Evolutionary conservation across 345 rosid species (phyloP).

Genomic region (Nephelium lappaceum): DNA sequence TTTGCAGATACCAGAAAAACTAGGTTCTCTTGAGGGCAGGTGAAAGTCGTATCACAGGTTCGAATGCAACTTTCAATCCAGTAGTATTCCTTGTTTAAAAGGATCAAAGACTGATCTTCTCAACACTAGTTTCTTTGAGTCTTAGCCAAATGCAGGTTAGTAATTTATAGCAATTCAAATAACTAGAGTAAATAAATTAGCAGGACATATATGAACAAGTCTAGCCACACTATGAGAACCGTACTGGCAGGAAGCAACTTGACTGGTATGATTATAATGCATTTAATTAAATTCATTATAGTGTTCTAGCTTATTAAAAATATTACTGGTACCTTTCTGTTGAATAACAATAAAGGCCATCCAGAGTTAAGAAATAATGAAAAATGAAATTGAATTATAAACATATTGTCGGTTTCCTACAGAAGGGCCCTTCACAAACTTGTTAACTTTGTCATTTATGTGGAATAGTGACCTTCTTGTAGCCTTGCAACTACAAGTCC

Average conservation of each 20-base stretch:
- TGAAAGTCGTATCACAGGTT: neutral
- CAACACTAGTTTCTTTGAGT: neutral
- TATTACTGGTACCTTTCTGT: neutral
- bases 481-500: neutral
- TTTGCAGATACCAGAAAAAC: neutral
- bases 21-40: neutral
- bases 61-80: neutral
- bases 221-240: neutral
- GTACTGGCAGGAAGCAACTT: neutral
- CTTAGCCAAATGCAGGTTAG: neutral
- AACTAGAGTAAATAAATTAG: neutral
- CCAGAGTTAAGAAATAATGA: neutral
- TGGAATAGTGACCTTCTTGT: conserved; percentile 12
- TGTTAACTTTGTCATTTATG: conserved; percentile 10
- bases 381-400: neutral
- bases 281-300: neutral
- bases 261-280: neutral
- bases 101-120: neutral
- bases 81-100: neutral
- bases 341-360: neutral
- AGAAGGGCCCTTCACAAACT: conserved; percentile 23
- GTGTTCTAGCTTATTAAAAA: too few species aligned
- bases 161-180: neutral
- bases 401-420: conserved; percentile 1
- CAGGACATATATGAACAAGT: conserved; percentile 18